Evolutionary conservation across 1,284 basidiomycete genomes (phyloP).

Genomic region (Apiotrichum akiyoshidainum): DNA sequence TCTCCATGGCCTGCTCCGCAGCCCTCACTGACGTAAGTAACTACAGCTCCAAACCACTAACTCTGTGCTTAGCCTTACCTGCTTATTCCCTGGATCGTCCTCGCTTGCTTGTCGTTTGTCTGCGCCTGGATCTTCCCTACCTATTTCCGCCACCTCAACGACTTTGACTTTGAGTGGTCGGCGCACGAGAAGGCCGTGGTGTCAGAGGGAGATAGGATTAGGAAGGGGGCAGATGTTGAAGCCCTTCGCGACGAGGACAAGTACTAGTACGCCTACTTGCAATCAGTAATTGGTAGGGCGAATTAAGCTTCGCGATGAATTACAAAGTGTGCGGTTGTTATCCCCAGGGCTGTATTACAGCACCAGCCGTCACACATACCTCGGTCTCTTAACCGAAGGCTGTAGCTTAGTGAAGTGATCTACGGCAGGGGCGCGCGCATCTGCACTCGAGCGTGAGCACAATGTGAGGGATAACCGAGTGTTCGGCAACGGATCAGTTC

Average conservation of each 20-base stretch:
- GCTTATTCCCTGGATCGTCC: conserved; percentile 50
- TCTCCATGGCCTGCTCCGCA: conserved; percentile 40
- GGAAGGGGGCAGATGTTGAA: not conserved
- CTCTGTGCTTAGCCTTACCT: conserved; percentile 42
- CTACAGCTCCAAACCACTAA: not conserved
- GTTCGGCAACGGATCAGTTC: too few species aligned
- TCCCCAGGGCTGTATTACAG: too few species aligned
- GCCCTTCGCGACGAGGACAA: not conserved
- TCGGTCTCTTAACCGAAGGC: too few species aligned
- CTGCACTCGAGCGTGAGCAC: too few species aligned
- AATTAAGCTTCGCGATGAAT: too few species aligned
- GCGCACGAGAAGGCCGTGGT: not conserved
- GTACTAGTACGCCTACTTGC: too few species aligned
- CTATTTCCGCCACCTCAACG: conserved; percentile 35
- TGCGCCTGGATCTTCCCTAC: conserved; percentile 24
- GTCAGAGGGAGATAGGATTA: not conserved
- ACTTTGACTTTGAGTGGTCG: conserved; percentile 16
- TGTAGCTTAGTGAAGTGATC: too few species aligned
- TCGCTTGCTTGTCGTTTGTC: conserved; percentile 42
- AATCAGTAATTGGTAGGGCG: not conserved
- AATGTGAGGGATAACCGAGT: too few species aligned
- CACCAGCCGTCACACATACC: too few species aligned
- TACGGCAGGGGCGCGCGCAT: too few species aligned
- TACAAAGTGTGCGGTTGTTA: too few species aligned
- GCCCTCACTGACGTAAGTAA: conserved; percentile 37